These are phyloP conservation scores for Rhynchospora breviuscula DNA, from an alignment of 176 grass and related monocot genomes.

Conservation along the genomic window DNA sequence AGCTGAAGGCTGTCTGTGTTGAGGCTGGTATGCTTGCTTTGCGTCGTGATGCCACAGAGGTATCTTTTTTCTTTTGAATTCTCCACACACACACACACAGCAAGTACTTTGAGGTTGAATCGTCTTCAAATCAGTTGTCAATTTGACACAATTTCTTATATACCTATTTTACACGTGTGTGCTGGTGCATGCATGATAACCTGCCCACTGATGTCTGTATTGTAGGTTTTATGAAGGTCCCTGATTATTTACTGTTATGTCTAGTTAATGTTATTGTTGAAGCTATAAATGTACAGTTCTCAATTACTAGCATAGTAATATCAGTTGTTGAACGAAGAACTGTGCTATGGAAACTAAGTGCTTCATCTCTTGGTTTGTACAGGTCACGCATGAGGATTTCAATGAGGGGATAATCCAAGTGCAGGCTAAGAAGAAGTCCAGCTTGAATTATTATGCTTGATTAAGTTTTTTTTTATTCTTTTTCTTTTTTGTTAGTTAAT, in stretches of 20 bases:
- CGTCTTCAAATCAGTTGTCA: too few relatives aligned
- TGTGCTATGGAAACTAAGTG: background rate
- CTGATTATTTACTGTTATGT: background rate
- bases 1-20: constrained; percentile 90
- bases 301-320: background rate
- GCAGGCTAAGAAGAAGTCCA: constrained; percentile 89
- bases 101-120: too few relatives aligned
- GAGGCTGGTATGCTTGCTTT: constrained; percentile 94
- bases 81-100: background rate
- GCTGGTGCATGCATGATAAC: background rate
- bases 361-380: background rate
- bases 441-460: constrained; percentile 91
- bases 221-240: background rate
- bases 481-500: constrained; percentile 1
- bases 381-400: constrained; percentile 90
- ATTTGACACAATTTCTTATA: too few relatives aligned
- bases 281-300: background rate
- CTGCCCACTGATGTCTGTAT: background rate
- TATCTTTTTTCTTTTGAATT: constrained; percentile 12
- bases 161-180: too few relatives aligned
- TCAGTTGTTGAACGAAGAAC: background rate
- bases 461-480: background rate
- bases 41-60: constrained; percentile 89
- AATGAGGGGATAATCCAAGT: constrained; percentile 93
- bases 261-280: background rate